Evolutionary conservation across 257 asterid species (phyloP), one percentile per base, ranked within the genome.

Genomic region (Capsicum chinense): DNA sequence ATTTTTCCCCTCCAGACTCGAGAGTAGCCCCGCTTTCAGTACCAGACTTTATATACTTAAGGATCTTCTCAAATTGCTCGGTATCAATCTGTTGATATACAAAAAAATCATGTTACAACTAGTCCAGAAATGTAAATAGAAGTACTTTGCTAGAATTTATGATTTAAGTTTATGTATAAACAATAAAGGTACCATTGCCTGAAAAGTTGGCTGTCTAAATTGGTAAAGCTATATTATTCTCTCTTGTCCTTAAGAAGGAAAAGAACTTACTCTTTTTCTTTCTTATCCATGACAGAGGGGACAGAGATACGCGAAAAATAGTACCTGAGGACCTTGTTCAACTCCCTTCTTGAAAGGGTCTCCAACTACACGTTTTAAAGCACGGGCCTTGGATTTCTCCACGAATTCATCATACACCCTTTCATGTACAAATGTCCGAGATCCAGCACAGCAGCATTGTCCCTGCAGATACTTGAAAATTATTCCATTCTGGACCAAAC

Each of bases 291-390:
- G 70, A 26, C 70, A 26, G 17, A 64, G 39, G 70, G 33, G 33
- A 26, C 33, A 26, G 33, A 1, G 33, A 11, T 42, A 70, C 79
- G 3, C 8, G 58, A 71, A n/a, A 9, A 71, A 10, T 21, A 3
- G 44, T 85, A 94, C 97, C 95, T 94, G 98, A 42, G 98, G 98
- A 42, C 98, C 98, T 89, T 94, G 98, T 84, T 93, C 94, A 44
- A 86, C 84, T 17, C 91, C 95, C 73, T 90, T 87, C 92, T 90
- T 89, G 92, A 94, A 93, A 17, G 97, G 98, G 84, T 94, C 98
- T 10, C 98, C 97, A 62, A 94, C 95, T 0, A 90, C 84, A 56
- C 94, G 92, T 37, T 57, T 89, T 78, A 89, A 14, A 50, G 97
- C 96, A 33, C 94, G 92, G 0, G 91, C 94, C 83, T 93, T 91